phyloP scores from a whole-genome alignment of 2,329 filamentous ascomycete genomes.

The Sporothrix luriei region DNA sequence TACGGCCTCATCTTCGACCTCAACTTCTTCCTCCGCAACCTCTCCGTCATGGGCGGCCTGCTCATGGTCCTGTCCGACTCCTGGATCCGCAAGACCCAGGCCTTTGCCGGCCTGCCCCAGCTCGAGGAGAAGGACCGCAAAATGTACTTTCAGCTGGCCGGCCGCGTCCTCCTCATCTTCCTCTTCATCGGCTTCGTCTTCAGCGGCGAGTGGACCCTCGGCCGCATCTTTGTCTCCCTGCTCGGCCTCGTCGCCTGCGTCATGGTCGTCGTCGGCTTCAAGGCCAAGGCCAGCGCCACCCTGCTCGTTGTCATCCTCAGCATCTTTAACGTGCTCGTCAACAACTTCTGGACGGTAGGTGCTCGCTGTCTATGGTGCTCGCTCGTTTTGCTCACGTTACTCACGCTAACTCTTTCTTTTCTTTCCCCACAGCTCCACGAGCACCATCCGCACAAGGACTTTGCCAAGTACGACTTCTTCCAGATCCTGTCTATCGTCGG shows the following conservation, averaged over 20 bases:
- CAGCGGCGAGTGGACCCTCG: slow-evolving; percentile 87
- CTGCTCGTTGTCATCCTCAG: slow-evolving; percentile 93
- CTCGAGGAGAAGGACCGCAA: slow-evolving; percentile 99
- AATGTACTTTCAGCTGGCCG: slow-evolving; percentile 99
- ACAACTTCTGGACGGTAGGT: slow-evolving; percentile 99
- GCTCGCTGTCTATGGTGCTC: background rate
- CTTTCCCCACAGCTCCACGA: slow-evolving; percentile 72
- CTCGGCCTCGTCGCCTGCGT: slow-evolving; percentile 88
- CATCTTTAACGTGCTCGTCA: slow-evolving; percentile 94
- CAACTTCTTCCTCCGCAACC: slow-evolving; percentile 99
- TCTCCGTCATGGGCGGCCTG: slow-evolving; percentile 94
- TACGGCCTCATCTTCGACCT: slow-evolving; percentile 98
- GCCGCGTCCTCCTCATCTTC: slow-evolving; percentile 94
- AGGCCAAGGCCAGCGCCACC: slow-evolving; percentile 98
- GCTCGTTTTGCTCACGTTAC: background rate
- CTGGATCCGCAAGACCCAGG: slow-evolving; percentile 97
- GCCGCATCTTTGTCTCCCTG: slow-evolving; percentile 80
- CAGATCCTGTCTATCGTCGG: slow-evolving; percentile 98
- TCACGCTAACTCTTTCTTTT: background rate
- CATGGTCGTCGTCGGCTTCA: slow-evolving; percentile 99
- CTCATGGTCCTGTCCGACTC: slow-evolving; percentile 98
- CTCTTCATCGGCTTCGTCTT: slow-evolving; percentile 97
- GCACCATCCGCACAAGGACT: slow-evolving; percentile 98
- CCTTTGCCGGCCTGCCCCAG: slow-evolving; percentile 88
- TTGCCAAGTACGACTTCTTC: slow-evolving; percentile 99